phyloP scores from a whole-genome alignment of 805 yeast species.

The Dipodascus geniculatus region DNA sequence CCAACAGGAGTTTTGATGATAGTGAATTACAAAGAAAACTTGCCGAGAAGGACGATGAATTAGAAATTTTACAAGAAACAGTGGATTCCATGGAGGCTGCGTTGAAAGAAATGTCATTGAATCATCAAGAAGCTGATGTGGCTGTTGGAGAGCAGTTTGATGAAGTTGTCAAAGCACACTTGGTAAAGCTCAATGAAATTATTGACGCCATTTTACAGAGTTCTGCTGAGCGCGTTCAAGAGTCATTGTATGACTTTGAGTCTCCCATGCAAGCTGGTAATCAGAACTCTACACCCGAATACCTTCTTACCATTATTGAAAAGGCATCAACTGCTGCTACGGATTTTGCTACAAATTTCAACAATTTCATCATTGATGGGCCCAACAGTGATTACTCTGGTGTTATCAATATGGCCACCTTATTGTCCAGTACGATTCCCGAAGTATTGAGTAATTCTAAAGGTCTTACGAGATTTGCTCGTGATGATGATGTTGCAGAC shows the following conservation, averaged over 20 bases:
- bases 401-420: conserved; percentile 50
- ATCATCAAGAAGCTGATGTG: conserved; percentile 36
- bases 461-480: conserved; percentile 50
- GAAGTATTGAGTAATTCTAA: conserved; percentile 58
- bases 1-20: conserved; percentile 18
- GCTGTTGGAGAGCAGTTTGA: conserved; percentile 51
- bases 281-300: conserved; percentile 61
- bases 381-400: conserved; percentile 47
- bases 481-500: conserved; percentile 42
- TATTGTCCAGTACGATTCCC: conserved; percentile 46
- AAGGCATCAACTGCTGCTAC: conserved; percentile 60
- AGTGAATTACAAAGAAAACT: conserved; percentile 31
- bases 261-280: conserved; percentile 80
- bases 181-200: conserved; percentile 40
- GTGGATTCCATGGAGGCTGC: conserved; percentile 50
- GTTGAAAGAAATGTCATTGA: conserved; percentile 35
- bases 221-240: conserved; percentile 64
- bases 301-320: conserved; percentile 56
- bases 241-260: conserved; percentile 52
- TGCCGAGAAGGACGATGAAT: conserved; percentile 61
- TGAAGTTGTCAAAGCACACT: conserved; percentile 35
- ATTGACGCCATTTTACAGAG: conserved; percentile 59
- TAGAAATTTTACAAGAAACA: conserved; percentile 68
- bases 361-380: conserved; percentile 66
- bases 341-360: conserved; percentile 69